A percentile compares a stretch with the other conserved stretches of the same genome.
Evolutionary conservation across 2,329 filamentous ascomycete genomes (phyloP).

Genomic region (Sporothrix sp.): DNA sequence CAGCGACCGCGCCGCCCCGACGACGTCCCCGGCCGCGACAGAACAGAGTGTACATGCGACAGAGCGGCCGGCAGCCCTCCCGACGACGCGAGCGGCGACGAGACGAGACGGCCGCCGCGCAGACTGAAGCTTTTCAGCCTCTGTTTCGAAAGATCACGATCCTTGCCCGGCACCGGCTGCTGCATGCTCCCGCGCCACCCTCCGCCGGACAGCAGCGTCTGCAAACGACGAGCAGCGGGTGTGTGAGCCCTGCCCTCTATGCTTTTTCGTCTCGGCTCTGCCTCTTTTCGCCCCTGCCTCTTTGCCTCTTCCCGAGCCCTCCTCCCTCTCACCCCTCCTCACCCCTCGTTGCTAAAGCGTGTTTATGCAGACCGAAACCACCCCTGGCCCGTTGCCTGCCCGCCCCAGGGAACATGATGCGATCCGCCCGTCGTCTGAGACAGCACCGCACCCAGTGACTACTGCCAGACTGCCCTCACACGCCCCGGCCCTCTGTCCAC

Average conservation of each 20-base stretch:
- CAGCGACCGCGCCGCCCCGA: neutral
- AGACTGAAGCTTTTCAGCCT: neutral
- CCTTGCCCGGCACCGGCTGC: neutral
- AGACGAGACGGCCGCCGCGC: neutral
- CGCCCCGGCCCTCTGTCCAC: neutral
- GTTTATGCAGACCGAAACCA: constrained; percentile 12
- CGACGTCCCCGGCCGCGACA: neutral
- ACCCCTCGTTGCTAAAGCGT: constrained; percentile 9
- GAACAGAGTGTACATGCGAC: neutral
- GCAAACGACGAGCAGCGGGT: neutral
- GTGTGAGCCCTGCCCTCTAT: too few species aligned
- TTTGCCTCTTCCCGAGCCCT: neutral
- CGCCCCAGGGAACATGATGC: constrained; percentile 31
- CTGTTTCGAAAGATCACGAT: constrained; percentile 9
- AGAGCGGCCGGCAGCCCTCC: too few species aligned
- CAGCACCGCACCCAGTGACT: constrained; percentile 31
- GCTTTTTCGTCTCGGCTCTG: neutral
- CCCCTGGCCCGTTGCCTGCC: constrained; percentile 8
- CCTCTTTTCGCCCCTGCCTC: neutral
- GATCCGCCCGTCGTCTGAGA: constrained; percentile 30
- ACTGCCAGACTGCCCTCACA: neutral
- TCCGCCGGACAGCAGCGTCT: neutral
- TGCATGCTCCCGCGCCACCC: neutral
- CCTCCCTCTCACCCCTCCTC: neutral
- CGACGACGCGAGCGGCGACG: neutral